These are phyloP conservation scores for Phanerochaete carnosa DNA, from an alignment of 768 basidiomycete genomes.

Conservation along the genomic window DNA sequence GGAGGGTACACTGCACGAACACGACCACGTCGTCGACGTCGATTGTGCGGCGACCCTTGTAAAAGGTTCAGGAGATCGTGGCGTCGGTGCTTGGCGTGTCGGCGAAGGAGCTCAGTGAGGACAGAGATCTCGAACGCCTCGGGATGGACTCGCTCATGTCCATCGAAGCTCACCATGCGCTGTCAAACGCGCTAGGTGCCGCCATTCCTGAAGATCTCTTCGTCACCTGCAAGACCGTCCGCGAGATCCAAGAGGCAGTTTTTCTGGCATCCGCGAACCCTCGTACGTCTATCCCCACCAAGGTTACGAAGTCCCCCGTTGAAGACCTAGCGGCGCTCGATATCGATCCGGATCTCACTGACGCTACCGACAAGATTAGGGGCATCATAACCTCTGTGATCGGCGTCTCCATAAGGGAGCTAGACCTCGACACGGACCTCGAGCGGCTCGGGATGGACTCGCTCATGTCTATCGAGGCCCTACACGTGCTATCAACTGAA, in stretches of 20 bases:
- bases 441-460: conserved; percentile 60
- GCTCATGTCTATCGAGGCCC: conserved; percentile 59
- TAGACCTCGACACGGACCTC: conserved; percentile 45
- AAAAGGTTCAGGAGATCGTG: conserved; percentile 31
- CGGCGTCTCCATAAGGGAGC: conserved; percentile 28
- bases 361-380: too few relatives aligned
- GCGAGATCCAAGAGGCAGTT: conserved; percentile 28
- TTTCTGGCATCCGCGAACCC: neutral
- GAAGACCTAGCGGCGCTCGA: conserved; percentile 48
- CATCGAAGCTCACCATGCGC: conserved; percentile 53
- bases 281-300: neutral
- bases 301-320: neutral
- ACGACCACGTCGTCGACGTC: neutral
- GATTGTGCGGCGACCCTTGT: neutral
- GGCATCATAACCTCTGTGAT: conserved; percentile 46
- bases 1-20: neutral
- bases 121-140: conserved; percentile 43
- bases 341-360: too few relatives aligned
- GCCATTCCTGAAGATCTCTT: conserved; percentile 47
- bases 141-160: conserved; percentile 66
- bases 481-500: conserved; percentile 42
- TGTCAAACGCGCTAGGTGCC: conserved; percentile 40
- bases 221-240: conserved; percentile 35
- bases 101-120: conserved; percentile 38
- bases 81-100: conserved; percentile 39